Evolutionary conservation across 2,329 filamentous ascomycete species (phyloP), one percentile per base, ranked within the genome.

Genomic region (Pseudocercospora vitis): DNA sequence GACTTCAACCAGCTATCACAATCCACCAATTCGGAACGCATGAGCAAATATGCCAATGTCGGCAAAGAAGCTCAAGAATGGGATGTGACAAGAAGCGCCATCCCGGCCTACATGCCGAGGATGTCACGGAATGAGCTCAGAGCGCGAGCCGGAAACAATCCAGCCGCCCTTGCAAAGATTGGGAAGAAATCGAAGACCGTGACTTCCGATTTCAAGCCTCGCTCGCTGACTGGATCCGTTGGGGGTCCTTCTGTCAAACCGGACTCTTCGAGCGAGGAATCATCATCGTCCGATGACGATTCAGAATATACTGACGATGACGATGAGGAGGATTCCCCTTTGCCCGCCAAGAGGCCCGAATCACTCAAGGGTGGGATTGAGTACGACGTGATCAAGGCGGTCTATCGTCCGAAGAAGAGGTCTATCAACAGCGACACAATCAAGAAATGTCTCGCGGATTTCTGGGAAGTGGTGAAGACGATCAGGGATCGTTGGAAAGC

Each of bases 401-500:
- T 84, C 8, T 86, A 83, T 82, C 78, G 75, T 45, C 77, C 79
- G 40, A 77, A 77, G 55, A 80, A 78, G 57, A 77, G 76, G 56
- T 68, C 72, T 26, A 71, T 78, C 16, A 71, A 73, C 50, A 71
- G 74, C 12, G 76, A 79, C 21, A 77, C 78, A 55, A 78, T 85
- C 53, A 78, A 81, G 59, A 72, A 70, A 57, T 79, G 78, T 39
- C 72, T 85, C 58, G 75, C 76, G 46, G 75, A 78, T 37, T 81
- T 82, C 63, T 83, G 82, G 73, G 81, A 84, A 45, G 72, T 84
- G 39, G 72, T 85, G 55, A 81, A 81, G 64, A 75, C 75, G 5
- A 77, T 85, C 52, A 77, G 82, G 54, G 82, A 85, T 65, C 73
- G 78, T 31, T 86, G 82, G 82, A 84, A 83, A 64, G 70, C 75